These are phyloP conservation scores for Chrysosporium keratinophilum DNA, from an alignment of 2,329 filamentous ascomycete genomes.

Conservation along the genomic window DNA sequence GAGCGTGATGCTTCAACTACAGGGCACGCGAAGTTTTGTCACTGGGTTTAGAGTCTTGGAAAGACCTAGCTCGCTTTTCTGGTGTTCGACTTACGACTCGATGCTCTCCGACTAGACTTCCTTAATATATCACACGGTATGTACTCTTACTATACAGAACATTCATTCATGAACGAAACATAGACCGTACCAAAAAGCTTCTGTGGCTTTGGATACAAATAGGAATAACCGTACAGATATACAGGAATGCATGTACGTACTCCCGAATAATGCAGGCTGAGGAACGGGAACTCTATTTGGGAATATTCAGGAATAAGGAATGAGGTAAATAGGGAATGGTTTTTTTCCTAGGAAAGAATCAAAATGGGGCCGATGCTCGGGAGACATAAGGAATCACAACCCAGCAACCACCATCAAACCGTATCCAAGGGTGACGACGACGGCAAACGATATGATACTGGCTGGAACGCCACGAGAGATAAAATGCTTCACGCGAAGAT, in stretches of 20 bases:
- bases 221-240: neutral
- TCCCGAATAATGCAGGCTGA: neutral
- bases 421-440: conserved; percentile 84
- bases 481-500: conserved; percentile 87
- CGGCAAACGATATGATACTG: conserved; percentile 66
- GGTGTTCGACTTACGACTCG: too few species aligned
- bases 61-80: too few species aligned
- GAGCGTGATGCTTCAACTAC: neutral
- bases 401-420: conserved; percentile 71
- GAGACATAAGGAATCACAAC: conserved; percentile 37
- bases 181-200: neutral
- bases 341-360: neutral
- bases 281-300: neutral
- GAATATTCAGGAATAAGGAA: neutral
- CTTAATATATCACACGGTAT: too few species aligned
- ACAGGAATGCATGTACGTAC: neutral
- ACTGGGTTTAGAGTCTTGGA: too few species aligned
- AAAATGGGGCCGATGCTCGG: neutral
- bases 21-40: too few species aligned
- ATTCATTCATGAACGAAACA: neutral
- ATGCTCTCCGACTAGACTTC: too few species aligned
- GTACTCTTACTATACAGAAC: too few species aligned
- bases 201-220: neutral
- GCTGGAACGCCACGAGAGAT: conserved; percentile 85
- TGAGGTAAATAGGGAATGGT: neutral